These are phyloP conservation scores for Cryptosporidium sp. DNA, from an alignment of 169 alveolate genomes.

Conservation along the genomic window DNA sequence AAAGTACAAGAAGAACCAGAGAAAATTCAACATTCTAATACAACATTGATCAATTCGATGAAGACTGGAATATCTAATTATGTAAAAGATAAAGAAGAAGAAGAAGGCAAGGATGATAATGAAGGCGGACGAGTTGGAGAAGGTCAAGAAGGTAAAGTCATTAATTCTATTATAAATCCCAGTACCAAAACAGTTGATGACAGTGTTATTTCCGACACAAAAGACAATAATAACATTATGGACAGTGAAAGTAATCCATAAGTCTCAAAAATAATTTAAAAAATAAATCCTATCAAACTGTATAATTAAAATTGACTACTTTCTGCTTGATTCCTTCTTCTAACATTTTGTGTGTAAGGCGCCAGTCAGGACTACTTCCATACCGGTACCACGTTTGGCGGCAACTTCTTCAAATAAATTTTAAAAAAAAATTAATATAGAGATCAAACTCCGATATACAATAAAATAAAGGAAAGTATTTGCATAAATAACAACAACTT, in stretches of 20 bases:
- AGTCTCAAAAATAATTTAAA: no score
- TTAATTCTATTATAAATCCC: not conserved
- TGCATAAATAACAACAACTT: not conserved
- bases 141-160: not conserved
- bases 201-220: not conserved
- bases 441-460: not conserved
- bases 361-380: not conserved
- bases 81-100: not conserved
- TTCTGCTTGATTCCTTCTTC: not conserved
- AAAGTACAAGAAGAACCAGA: conserved; percentile 27
- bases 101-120: no score
- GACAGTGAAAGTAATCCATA: not conserved
- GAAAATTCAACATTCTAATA: conserved; percentile 21
- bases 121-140: not conserved
- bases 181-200: not conserved
- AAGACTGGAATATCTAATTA: conserved; percentile 29
- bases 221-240: not conserved
- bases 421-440: not conserved
- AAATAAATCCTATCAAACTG: not conserved
- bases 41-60: conserved; percentile 19
- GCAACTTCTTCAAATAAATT: not conserved
- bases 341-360: not conserved
- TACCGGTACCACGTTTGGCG: conserved; percentile 8
- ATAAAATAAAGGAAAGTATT: not conserved
- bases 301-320: not conserved